phyloP scores from a whole-genome alignment of 495 filamentous ascomycete species.

The Clohesyomyces aquaticus region DNA sequence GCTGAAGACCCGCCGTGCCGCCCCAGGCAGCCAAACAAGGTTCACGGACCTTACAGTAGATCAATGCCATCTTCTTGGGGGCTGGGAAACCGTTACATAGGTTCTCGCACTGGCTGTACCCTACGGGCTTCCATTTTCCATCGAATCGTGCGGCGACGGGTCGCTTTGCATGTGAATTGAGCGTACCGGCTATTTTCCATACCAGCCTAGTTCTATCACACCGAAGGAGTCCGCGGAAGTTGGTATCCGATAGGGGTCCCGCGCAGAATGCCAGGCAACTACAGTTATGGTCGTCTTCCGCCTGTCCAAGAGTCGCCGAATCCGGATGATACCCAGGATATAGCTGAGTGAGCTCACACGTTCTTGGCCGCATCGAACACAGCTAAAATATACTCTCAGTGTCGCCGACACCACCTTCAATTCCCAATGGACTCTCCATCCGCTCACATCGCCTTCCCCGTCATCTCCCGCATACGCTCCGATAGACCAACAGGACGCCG shows the following conservation, averaged over 20 bases:
- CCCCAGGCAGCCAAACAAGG: no score
- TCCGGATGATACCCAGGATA: slow-evolving; percentile 14
- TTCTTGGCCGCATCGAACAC: background rate
- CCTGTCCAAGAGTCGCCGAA: slow-evolving; percentile 9
- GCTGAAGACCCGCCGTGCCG: no score
- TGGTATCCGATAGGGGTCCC: background rate
- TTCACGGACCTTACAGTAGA: no score
- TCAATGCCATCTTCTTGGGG: no score
- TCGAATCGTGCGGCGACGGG: no score
- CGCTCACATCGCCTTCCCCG: background rate
- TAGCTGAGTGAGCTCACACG: slow-evolving; percentile 27
- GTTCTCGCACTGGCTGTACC: no score
- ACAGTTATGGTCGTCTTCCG: slow-evolving; percentile 29
- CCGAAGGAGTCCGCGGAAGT: background rate
- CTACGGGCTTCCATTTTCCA: no score
- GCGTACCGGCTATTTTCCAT: no score
- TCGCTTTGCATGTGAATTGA: no score
- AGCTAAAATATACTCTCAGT: background rate
- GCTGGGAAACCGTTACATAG: no score
- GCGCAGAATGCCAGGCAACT: slow-evolving; percentile 21
- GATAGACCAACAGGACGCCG: background rate
- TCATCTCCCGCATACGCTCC: slow-evolving; percentile 7
- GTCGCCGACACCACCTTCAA: slow-evolving; percentile 3
- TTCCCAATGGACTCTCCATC: slow-evolving; percentile 11
- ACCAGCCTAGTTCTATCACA: no score